Evolutionary conservation across 2,329 filamentous ascomycete species (phyloP), one percentile per base, ranked within the genome.

Genomic region (Knoxdaviesia proteae): DNA sequence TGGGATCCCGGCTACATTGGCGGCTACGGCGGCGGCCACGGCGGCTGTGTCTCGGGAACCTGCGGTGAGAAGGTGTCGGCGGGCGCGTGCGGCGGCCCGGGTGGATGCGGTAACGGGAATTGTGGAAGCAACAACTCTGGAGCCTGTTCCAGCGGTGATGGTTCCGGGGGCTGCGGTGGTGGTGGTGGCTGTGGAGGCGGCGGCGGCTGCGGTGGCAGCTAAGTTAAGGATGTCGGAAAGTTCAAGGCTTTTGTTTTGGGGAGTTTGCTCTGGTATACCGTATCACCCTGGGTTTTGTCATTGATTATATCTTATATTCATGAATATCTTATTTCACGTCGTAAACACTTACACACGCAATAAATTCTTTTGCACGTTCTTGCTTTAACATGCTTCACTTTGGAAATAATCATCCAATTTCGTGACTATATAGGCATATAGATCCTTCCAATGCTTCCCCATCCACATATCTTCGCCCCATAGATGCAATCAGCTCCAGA

Each of bases 31-130:
- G 36, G 30, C 29, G 40, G 40, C 6, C 32, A 34, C 31, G 47
- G 43, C 6, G 37, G 32, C 1, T 72, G 51, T 48, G 52, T 57
- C 1, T 52, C 53, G 3, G 71, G 69, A 0, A 71, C 64, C 1
- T 75, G 71, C 48, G 61, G 61, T 5, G 58, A 58, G 3, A 61
- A 60, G 3, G 56, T 63, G 0, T 60, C 61, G 0, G 58, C 58
- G 3, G 65, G 67, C 3, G 61, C 60, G 6, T 62, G 64, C 38
- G 62, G 65, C 35, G 58, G 59, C 5, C 58, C 61, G 1, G 58
- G 58, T 0, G 57, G 62, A 2, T 54, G 59, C 38, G 55, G 56
- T 29, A 38, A 33, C 33, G n/a, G 10, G 34, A 32, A 38, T 1
- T 41, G 42, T 38, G 42, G 44, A 30, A 46, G 46, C 4, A 5